Evolutionary conservation across 2,329 filamentous ascomycete species (phyloP), one percentile per base, ranked within the genome.

Genomic region (Fusarium praegraminearum): DNA sequence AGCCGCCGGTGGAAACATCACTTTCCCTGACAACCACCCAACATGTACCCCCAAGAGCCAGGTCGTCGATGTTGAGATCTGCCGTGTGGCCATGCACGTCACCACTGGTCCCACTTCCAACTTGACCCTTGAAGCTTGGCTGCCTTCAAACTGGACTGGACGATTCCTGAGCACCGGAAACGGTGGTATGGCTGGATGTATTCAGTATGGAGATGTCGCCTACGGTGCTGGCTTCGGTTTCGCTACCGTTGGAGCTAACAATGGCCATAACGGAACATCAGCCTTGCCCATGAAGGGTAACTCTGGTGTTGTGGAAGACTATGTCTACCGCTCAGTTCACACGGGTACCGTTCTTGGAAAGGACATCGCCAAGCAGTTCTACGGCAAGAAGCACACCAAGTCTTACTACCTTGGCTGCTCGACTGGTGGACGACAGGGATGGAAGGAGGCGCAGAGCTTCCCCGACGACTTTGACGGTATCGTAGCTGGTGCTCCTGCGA

Each of bases 331-430:
- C 10, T 71, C 69, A 2, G 68, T 71, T 0, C 69, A 71, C 38
- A 69, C 68, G 0, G 68, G 68, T 4, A 56, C 59, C 28, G 65
- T 71, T 1, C 57, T 69, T 2, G 69, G 69, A 16, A 71, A 71
- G 15, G 40, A 69, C 5, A 26, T 66, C 1, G 52, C 65, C 5
- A 54, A 66, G 30, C 30, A 62, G 32, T 88, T 86, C 74, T 89
- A 89, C 65, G 76, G 77, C 7, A 61, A 67, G 20, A 22, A 49
- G 0, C 76, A 80, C 1, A 77, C 77, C 4, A 84, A 84, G 65
- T 83, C 82, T 4, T 90, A 89, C 75, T 89, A 85, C 67, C 76
- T 84, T 7, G 88, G 88, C 16, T 90, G 88, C 74, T 89, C 86
- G 0, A 85, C 86, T 0, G 88, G 88, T 24, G 87, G 88, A 4